These are phyloP conservation scores for Euphorbia celastroides DNA, from an alignment of 441 rosid species.

Conservation along the genomic window DNA sequence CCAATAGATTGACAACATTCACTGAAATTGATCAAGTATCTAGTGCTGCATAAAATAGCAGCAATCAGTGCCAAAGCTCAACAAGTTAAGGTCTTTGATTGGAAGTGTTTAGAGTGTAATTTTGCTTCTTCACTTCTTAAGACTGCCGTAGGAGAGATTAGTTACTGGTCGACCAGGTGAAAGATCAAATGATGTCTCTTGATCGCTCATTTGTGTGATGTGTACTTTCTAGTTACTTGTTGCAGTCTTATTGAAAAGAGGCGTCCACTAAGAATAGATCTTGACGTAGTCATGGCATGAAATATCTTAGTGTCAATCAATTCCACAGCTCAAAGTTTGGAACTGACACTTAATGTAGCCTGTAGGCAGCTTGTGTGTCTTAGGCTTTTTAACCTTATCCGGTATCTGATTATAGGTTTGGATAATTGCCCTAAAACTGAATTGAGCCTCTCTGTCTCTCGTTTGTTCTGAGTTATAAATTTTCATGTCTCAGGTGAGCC, in stretches of 20 bases:
- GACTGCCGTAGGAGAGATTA: too few relatives aligned
- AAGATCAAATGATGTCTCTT: too few relatives aligned
- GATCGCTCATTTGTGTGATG: neutral
- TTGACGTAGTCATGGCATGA: conserved; percentile 3
- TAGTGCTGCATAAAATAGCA: neutral
- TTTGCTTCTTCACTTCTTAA: too few relatives aligned
- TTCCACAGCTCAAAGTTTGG: neutral
- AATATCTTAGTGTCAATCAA: conserved; percentile 3
- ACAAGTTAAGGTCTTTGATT: neutral
- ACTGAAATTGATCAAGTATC: conserved; percentile 2
- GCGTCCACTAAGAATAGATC: neutral
- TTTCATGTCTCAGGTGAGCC: conserved; percentile 64
- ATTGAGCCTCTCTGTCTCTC: neutral
- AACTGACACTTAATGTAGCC: neutral
- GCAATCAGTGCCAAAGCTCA: neutral
- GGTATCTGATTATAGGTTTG: neutral
- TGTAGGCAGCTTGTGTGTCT: neutral
- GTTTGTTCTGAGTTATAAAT: conserved; percentile 4
- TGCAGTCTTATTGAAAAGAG: neutral
- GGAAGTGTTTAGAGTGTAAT: too few relatives aligned
- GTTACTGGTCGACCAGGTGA: too few relatives aligned
- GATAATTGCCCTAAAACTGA: neutral
- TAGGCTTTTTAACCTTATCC: neutral
- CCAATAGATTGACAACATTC: neutral
- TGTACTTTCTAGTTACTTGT: too few relatives aligned